These are phyloP conservation scores for Cryptococcus sp. DNA, from an alignment of 1,284 basidiomycete species.

Conservation along the genomic window DNA sequence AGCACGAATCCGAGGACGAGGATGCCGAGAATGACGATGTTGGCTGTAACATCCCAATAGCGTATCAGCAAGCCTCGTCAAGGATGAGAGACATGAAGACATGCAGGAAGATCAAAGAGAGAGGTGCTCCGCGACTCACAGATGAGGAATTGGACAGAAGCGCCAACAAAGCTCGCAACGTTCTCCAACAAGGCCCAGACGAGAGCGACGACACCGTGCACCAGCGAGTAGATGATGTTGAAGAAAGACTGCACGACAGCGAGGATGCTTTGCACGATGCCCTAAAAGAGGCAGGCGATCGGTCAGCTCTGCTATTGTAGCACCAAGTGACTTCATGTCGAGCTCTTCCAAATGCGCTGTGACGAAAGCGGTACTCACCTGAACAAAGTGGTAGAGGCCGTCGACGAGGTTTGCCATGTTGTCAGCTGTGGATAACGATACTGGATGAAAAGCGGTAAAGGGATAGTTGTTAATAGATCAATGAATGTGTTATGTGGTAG, in stretches of 20 bases:
- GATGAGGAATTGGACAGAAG: slow-evolving; percentile 38
- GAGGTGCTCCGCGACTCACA: slow-evolving; percentile 26
- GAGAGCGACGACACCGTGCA: slow-evolving; percentile 31
- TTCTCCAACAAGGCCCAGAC: slow-evolving; percentile 34
- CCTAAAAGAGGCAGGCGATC: slow-evolving; percentile 17
- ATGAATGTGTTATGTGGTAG: too few relatives aligned
- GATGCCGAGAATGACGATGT: slow-evolving; percentile 40
- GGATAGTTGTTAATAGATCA: too few relatives aligned
- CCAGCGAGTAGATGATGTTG: slow-evolving; percentile 32
- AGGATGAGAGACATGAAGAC: not conserved
- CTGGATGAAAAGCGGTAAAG: too few relatives aligned
- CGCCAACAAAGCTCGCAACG: slow-evolving; percentile 38
- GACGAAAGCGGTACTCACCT: slow-evolving; percentile 24
- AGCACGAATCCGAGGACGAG: slow-evolving; percentile 28
- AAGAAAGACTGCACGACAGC: slow-evolving; percentile 31
- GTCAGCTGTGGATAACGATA: not conserved
- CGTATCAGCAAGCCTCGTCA: not conserved
- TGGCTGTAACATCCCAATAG: slow-evolving; percentile 24
- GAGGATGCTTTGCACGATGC: slow-evolving; percentile 31
- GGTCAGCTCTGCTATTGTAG: not conserved
- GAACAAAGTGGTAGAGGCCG: slow-evolving; percentile 32
- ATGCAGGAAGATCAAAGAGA: not conserved
- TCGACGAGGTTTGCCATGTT: slow-evolving; percentile 39
- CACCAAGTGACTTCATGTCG: not conserved
- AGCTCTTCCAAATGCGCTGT: not conserved